A percentile compares a stretch with the other conserved stretches of the same genome.
These are phyloP conservation scores for Lactifluus echinatus DNA, from an alignment of 768 basidiomycete genomes.

Conservation along the genomic window DNA sequence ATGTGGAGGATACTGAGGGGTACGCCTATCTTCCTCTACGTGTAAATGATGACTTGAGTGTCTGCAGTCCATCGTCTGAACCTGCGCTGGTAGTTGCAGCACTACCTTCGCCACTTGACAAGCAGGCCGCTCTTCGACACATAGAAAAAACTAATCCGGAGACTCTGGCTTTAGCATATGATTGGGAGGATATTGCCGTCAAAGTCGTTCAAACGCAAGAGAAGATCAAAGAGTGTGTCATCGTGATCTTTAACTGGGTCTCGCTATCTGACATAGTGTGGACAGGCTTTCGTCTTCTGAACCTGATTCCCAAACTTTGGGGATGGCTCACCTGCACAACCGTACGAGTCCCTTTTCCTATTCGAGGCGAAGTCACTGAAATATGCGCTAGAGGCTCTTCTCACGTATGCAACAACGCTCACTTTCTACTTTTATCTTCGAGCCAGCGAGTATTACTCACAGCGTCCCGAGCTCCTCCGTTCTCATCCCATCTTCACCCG, in stretches of 20 bases:
- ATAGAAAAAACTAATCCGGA: slow-evolving; percentile 73
- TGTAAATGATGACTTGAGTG: neutral
- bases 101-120: slow-evolving; percentile 44
- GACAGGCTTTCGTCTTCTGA: slow-evolving; percentile 41
- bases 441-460: slow-evolving; percentile 53
- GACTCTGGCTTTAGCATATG: slow-evolving; percentile 68
- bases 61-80: slow-evolving; percentile 33
- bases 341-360: slow-evolving; percentile 45
- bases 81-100: slow-evolving; percentile 27
- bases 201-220: slow-evolving; percentile 43
- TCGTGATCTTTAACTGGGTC: neutral
- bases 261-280: neutral
- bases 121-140: slow-evolving; percentile 49
- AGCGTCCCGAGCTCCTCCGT: slow-evolving; percentile 53
- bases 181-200: slow-evolving; percentile 68
- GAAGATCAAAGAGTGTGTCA: slow-evolving; percentile 43
- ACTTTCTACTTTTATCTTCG: slow-evolving; percentile 92
- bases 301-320: slow-evolving; percentile 47
- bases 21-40: neutral
- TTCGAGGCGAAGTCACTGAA: neutral
- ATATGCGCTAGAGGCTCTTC: slow-evolving; percentile 58
- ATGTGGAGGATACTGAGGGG: slow-evolving; percentile 23
- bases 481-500: slow-evolving; percentile 66
- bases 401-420: slow-evolving; percentile 84
- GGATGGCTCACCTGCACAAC: slow-evolving; percentile 79